phyloP scores from a whole-genome alignment of 73 alveolate species.

The Uronychia binucleata region DNA sequence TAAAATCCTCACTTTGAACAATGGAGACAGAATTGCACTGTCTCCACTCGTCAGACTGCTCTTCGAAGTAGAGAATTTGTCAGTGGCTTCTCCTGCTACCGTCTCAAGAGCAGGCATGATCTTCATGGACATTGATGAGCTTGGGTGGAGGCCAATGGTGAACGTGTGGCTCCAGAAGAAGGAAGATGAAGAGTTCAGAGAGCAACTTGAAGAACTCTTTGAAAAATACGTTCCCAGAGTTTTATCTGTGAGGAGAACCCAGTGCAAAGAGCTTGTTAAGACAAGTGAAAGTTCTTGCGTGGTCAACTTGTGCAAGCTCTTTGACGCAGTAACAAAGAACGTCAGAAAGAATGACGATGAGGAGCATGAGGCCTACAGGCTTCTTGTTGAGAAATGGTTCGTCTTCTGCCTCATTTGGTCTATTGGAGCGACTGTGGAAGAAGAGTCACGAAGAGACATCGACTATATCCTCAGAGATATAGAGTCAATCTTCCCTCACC shows the following conservation, averaged over 20 bases:
- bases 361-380: slow-evolving; percentile 55
- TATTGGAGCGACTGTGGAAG: slow-evolving; percentile 95
- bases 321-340: slow-evolving; percentile 76
- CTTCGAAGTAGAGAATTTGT: slow-evolving; percentile 96
- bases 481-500: slow-evolving; percentile 87
- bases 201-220: slow-evolving; percentile 65
- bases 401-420: slow-evolving; percentile 94
- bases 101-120: slow-evolving; percentile 99
- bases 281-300: slow-evolving; percentile 87
- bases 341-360: slow-evolving; percentile 55
- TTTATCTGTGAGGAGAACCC: slow-evolving; percentile 62
- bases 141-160: slow-evolving; percentile 94
- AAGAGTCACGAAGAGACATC: slow-evolving; percentile 73
- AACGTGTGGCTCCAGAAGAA: slow-evolving; percentile 88
- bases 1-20: slow-evolving; percentile 94
- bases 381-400: slow-evolving; percentile 86
- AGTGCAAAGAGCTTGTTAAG: slow-evolving; percentile 89
- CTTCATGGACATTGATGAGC: slow-evolving; percentile 92
- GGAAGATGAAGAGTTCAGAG: slow-evolving; percentile 65
- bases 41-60: slow-evolving; percentile 92
- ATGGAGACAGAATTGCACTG: slow-evolving; percentile 98
- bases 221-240: slow-evolving; percentile 77
- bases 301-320: slow-evolving; percentile 79
- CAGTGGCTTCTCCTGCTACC: slow-evolving; percentile 99
- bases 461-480: slow-evolving; percentile 88